Base-by-base conservation (phyloP, 768 basidiomycete species). In the Auricularia sp. region DNA sequence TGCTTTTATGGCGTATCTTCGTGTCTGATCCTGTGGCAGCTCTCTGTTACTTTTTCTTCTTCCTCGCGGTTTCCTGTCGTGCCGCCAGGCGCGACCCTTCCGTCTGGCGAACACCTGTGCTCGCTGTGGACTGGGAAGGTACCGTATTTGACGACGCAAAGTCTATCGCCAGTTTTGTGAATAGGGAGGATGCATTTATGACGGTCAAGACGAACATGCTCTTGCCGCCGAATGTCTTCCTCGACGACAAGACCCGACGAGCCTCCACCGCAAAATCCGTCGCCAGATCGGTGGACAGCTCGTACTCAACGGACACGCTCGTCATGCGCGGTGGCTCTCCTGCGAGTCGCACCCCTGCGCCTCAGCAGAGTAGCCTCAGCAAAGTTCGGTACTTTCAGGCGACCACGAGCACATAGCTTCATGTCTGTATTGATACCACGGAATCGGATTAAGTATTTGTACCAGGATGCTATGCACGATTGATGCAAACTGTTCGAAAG, bases 361-460 rank as follows among this genome's bases (percentile, higher is more conserved):
- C 47, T 72, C 73, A 76, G 67, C 71, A 69, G 65, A 64, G 69
- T 42, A 42, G 63, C 34, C 62, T 42, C 36, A 35, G 29, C 62
- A 35, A 53, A 53, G 36, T 64, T 34, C 44, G 34, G 23, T 59
- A 59, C 23, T 59, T 59, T 54, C 47, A 42, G 43, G 58, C 44
- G 36, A 51, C 36, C 11, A 51, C 18, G 11, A 51, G 47, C 39
- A 14, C 8, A 42, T 42, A 42, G 12, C 39, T 42, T 42, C 39
- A 42, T 42, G 39, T 42, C 7, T 42, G 39, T 42, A 42, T 42
- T 42, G 39, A 42, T 42, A 42, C 39, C 39, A 42, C 7, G 29
- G 39, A 42, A 42, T 42, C 12, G 39, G 39, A 42, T 42, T 42
- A 29, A 29, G 29, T 29, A 14, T 42, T 42, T 42, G 39, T 42